Evolutionary conservation across 768 basidiomycete species (phyloP).

Genomic region (Leccinum arenicola): DNA sequence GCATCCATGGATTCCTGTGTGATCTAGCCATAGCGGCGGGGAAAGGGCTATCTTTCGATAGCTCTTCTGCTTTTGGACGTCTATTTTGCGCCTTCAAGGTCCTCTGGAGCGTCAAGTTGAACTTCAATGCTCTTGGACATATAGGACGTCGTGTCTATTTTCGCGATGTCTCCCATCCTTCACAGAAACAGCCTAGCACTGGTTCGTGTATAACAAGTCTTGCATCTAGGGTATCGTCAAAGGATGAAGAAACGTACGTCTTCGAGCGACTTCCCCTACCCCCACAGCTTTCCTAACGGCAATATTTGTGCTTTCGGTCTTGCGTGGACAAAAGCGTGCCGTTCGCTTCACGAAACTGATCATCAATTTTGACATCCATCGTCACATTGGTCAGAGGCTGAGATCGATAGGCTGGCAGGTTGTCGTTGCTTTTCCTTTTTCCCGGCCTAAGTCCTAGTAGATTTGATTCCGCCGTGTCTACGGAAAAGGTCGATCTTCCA

Average conservation of each 20-base stretch:
- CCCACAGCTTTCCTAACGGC: neutral
- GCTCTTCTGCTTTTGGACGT: no score
- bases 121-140: neutral
- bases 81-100: no score
- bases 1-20: neutral
- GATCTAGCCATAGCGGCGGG: no score
- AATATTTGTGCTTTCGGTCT: no score
- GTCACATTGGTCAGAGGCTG: neutral
- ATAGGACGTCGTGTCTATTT: neutral
- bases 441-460: neutral
- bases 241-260: neutral
- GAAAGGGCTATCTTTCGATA: neutral
- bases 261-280: neutral
- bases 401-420: neutral
- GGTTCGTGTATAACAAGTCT: neutral
- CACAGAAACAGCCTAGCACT: neutral
- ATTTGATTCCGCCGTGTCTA: neutral
- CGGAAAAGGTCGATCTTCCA: no score
- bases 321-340: neutral
- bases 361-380: neutral
- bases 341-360: neutral
- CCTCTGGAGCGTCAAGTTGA: no score
- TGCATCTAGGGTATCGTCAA: neutral
- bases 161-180: neutral
- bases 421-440: neutral